Evolutionary conservation across 2,329 filamentous ascomycete genomes (phyloP).

Genomic region (Aspergillus pseudotamarii): DNA sequence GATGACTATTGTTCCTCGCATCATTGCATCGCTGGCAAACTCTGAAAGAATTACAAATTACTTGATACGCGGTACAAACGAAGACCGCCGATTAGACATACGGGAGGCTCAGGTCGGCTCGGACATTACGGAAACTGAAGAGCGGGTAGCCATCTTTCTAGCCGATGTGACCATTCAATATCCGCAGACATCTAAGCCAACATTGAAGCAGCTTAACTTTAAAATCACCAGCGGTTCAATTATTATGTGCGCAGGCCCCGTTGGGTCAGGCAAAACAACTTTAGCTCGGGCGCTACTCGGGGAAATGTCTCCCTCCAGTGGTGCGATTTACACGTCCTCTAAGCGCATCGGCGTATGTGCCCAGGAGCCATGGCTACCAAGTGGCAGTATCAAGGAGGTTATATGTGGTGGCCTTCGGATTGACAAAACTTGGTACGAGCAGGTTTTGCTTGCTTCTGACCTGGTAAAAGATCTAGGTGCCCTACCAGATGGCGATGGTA

Average conservation of each 20-base stretch:
- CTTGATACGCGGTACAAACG: not conserved
- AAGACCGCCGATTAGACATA: too few species aligned
- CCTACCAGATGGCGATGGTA: not conserved
- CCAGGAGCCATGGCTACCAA: conserved; percentile 7
- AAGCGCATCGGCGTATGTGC: conserved; percentile 1
- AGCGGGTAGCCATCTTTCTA: not conserved
- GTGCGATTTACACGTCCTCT: not conserved
- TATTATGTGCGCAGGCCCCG: conserved; percentile 3
- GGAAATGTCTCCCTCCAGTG: not conserved
- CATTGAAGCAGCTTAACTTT: not conserved
- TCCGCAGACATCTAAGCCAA: not conserved
- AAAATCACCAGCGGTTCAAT: not conserved
- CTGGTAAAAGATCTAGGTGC: not conserved
- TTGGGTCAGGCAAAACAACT: conserved; percentile 12
- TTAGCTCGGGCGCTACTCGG: conserved; percentile 8
- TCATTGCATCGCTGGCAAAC: not conserved
- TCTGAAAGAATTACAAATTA: not conserved
- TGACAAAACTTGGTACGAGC: not conserved
- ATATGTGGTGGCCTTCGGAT: not conserved
- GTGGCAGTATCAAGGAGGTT: conserved; percentile 1
- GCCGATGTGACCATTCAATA: not conserved
- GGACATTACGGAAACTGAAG: not conserved
- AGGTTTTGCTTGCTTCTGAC: not conserved
- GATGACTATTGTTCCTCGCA: conserved; percentile 2
- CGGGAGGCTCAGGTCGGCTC: too few species aligned